A percentile compares a stretch with the other conserved stretches of the same genome.
Evolutionary conservation across 345 rosid species (phyloP).

Genomic region (Linum trigynum): DNA sequence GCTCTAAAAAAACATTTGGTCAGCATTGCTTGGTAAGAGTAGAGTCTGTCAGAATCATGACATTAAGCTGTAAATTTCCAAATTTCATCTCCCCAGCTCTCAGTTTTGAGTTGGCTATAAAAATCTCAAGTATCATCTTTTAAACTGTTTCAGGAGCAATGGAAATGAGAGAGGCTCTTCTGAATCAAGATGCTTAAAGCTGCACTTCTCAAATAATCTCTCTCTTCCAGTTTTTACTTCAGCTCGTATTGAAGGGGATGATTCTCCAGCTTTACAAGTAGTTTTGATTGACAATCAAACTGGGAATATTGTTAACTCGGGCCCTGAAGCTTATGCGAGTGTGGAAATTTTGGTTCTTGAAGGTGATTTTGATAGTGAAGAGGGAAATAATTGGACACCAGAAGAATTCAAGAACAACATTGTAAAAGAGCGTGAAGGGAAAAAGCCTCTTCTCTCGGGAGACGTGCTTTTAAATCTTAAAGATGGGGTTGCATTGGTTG

Average conservation of each 20-base stretch:
- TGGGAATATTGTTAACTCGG: constrained; percentile 48
- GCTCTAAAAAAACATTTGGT: constrained; percentile 69
- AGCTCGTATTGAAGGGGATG: constrained; percentile 88
- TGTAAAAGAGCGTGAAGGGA: constrained; percentile 92
- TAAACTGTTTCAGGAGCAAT: constrained; percentile 37
- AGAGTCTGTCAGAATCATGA: background rate
- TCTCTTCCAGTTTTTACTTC: constrained; percentile 94
- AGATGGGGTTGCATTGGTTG: constrained; percentile 53
- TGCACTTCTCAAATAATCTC: constrained; percentile 54
- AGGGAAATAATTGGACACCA: constrained; percentile 52
- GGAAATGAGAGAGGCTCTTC: constrained; percentile 51
- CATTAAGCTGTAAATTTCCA: background rate
- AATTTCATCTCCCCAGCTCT: constrained; percentile 5
- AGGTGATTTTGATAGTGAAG: constrained; percentile 80
- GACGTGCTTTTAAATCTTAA: constrained; percentile 54
- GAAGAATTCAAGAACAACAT: constrained; percentile 80
- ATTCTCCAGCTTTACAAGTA: constrained; percentile 47
- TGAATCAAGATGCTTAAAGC: constrained; percentile 55
- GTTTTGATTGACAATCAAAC: constrained; percentile 58
- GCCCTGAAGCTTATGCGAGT: constrained; percentile 61
- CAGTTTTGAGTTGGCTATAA: no score
- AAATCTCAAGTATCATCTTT: no score
- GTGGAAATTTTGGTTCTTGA: constrained; percentile 87
- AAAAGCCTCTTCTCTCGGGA: constrained; percentile 86
- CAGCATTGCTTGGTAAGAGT: constrained; percentile 52